Conservation (phyloP, 164 flowering plant genomes). For the Echeveria elegans region DNA sequence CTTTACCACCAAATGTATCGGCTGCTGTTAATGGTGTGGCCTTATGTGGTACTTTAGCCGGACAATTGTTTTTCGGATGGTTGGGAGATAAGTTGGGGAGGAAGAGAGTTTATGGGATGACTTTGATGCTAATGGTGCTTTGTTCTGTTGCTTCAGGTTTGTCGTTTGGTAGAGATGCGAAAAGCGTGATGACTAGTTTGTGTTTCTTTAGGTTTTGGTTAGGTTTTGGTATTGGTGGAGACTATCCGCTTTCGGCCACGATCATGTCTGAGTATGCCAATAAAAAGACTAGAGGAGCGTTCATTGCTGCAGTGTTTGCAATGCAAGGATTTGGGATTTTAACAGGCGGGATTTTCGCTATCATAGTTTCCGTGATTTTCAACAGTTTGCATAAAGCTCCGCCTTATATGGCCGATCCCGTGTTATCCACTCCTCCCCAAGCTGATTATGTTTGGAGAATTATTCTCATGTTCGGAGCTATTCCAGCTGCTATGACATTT, state of each 20-base stretch:
- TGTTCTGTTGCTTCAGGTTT: conserved; percentile 1
- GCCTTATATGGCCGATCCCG: not conserved
- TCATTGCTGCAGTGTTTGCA: conserved; percentile 7
- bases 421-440: not conserved
- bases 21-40: not conserved
- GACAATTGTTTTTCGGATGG: not conserved
- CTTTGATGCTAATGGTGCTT: not conserved
- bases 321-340: conserved; percentile 9
- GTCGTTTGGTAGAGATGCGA: not conserved
- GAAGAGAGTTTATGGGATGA: not conserved
- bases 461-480: conserved; percentile 1
- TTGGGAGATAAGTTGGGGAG: not conserved
- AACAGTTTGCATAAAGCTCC: not conserved
- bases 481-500: conserved; percentile 7
- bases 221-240: conserved; percentile 7
- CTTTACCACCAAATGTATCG: not conserved
- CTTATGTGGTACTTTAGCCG: not conserved
- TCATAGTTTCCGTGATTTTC: not conserved
- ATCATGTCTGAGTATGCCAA: conserved; percentile 9
- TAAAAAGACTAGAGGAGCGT: conserved; percentile 6
- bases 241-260: conserved; percentile 7
- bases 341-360: conserved; percentile 1
- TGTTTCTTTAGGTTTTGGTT: conserved; percentile 8
- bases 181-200: conserved; percentile 4
- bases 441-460: conserved; percentile 7